Base-by-base conservation (phyloP, 257 asterid genomes). In the Plectranthus barbatus region DNA sequence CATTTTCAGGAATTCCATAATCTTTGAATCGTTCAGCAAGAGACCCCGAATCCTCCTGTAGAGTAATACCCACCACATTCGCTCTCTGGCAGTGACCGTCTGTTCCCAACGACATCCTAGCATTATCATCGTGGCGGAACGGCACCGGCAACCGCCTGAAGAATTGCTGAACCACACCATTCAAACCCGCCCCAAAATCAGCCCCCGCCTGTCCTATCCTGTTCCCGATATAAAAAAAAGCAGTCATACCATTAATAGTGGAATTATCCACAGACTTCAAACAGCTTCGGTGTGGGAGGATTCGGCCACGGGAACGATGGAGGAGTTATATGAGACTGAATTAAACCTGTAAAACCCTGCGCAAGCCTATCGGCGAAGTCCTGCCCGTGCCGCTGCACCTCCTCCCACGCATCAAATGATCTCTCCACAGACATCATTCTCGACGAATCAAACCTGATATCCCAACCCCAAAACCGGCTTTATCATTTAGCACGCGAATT, bases 321-420 rank as follows among this genome's bases (percentile, higher is more conserved):
- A 0, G 98, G 90, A 42, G 81, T 68, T 10, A 92, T 83, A 69
- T 91, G 95, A 26, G 95, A 79, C 29, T 88, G 97, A 69, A 92
- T 89, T 63, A 92, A 72, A 20, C 95, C 96, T 12, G 94, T 79
- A 59, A 92, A 85, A 9, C 97, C 95, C 73, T 92, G 95, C 7
- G 99, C 78, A 9, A 92, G 80, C 79, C 66, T 86, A 71, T 88
- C 99, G 4, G 99, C 99, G 29, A 89, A 77, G 62, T 92, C 99
- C 68, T 67, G 88, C 19, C 99, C 96, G 46, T 92, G 99, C 60
- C 97, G 83, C 82, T 92, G 99, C 70, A 89, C 96, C 83, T 92
- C 99, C 73, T 92, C 99, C 99, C 99, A 92, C 11, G 96, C 99
- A 51, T 92, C 99, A 62, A 92, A 85, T 3, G 97, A 83, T 76